phyloP scores from a whole-genome alignment of 306 rosid species.

The Gillenia trifoliata region DNA sequence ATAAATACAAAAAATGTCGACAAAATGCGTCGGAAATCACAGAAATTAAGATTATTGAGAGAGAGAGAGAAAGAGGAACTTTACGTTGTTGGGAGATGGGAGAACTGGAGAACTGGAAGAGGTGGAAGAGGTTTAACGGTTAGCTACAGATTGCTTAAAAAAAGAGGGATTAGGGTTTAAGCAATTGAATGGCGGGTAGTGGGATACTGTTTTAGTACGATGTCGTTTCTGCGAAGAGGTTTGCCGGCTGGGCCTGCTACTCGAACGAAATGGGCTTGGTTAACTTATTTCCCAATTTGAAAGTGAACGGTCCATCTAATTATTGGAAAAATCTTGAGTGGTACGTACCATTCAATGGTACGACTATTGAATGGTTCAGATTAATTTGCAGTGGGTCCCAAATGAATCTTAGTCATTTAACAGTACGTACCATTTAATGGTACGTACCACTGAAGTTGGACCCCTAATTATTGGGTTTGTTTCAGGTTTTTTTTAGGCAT shows the following conservation, averaged over 20 bases:
- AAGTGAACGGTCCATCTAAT: neutral
- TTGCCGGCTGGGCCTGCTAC: neutral
- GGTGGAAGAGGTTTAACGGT: neutral
- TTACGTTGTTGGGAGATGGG: too few relatives aligned
- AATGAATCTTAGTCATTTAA: too few relatives aligned
- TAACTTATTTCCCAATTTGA: neutral
- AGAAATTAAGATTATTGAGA: too few relatives aligned
- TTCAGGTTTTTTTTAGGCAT: too few relatives aligned
- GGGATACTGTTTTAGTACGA: neutral
- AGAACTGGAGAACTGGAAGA: neutral
- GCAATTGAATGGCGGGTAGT: neutral
- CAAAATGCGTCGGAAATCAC: too few relatives aligned
- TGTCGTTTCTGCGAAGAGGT: neutral
- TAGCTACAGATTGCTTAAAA: neutral
- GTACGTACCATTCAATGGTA: too few relatives aligned
- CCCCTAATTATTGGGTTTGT: neutral
- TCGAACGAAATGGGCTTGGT: neutral
- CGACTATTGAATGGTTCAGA: too few relatives aligned
- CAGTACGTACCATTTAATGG: too few relatives aligned
- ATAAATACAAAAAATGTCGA: too few relatives aligned
- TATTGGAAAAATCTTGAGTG: too few relatives aligned
- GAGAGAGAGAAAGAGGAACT: neutral
- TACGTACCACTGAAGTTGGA: too few relatives aligned
- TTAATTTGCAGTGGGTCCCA: too few relatives aligned
- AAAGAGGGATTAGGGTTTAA: constrained; percentile 1